Evolutionary conservation across 1,284 basidiomycete genomes (phyloP).

Genomic region (Xerocomus cyaneibrunnescens): DNA sequence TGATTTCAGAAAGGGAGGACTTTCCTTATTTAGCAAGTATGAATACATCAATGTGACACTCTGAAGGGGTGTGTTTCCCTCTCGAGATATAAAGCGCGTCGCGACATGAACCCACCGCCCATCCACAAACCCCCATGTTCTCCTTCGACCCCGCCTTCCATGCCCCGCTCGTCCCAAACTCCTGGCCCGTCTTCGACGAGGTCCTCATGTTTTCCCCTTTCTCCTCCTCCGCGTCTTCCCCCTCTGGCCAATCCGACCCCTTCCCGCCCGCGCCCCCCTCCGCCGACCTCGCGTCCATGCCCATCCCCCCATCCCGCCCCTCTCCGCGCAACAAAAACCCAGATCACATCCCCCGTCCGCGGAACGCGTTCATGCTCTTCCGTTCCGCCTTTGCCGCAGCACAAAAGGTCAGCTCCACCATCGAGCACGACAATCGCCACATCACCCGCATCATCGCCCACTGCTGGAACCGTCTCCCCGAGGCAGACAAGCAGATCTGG

Average conservation of each 20-base stretch:
- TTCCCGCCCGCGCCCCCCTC: conserved; percentile 15
- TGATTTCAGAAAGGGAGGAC: conserved; percentile 31
- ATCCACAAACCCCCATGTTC: conserved; percentile 8
- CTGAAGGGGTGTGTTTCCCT: conserved; percentile 16
- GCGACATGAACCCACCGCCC: background rate
- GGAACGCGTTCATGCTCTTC: conserved; percentile 86
- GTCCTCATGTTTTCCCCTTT: conserved; percentile 13
- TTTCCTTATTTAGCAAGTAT: conserved; percentile 13
- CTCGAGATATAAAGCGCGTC: conserved; percentile 27
- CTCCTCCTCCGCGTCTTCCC: conserved; percentile 11
- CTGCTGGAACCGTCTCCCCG: conserved; percentile 52
- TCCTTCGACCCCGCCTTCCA: conserved; percentile 11
- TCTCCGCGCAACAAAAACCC: conserved; percentile 34
- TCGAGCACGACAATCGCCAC: conserved; percentile 57
- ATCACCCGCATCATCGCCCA: conserved; percentile 56
- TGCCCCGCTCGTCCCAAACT: conserved; percentile 20
- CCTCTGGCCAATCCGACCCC: background rate
- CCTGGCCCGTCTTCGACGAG: conserved; percentile 31
- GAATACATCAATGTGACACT: conserved; percentile 25
- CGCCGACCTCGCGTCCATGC: conserved; percentile 27
- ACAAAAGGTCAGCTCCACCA: conserved; percentile 40
- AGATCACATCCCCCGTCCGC: conserved; percentile 63
- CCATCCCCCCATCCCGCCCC: conserved; percentile 29
- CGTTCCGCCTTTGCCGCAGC: conserved; percentile 65
- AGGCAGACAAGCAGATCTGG: conserved; percentile 49